Percentiles rank a stretch among this genome's conserved stretches.
These are phyloP conservation scores for Clathrospora elynae DNA, from an alignment of 2,329 filamentous ascomycete genomes.

Conservation along the genomic window DNA sequence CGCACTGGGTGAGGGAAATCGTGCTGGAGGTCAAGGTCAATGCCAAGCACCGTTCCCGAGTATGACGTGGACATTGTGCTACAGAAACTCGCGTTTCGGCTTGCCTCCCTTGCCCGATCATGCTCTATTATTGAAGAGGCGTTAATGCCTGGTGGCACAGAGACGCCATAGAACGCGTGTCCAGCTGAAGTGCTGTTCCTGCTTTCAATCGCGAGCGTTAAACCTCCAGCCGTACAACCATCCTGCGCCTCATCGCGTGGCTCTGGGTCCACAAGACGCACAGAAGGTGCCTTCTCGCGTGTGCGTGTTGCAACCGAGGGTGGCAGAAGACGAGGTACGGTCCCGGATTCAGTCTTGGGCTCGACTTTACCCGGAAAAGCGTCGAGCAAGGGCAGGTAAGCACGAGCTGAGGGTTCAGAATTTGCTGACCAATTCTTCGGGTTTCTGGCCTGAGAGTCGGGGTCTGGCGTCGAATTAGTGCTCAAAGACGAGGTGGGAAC, in stretches of 20 bases:
- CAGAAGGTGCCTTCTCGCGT: constrained; percentile 22
- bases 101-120: constrained; percentile 24
- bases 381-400: constrained; percentile 4
- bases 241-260: constrained; percentile 28
- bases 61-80: constrained; percentile 44
- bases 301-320: constrained; percentile 17
- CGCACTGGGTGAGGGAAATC: constrained; percentile 16
- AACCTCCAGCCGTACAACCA: constrained; percentile 15
- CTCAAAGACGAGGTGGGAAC: constrained; percentile 5
- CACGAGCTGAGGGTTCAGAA: constrained; percentile 14
- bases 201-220: constrained; percentile 20
- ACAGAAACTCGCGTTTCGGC: constrained; percentile 41
- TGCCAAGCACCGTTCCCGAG: constrained; percentile 43
- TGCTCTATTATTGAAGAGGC: constrained; percentile 25
- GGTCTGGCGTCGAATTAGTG: constrained; percentile 1
- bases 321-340: constrained; percentile 16
- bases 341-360: constrained; percentile 4
- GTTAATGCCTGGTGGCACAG: constrained; percentile 21
- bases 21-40: constrained; percentile 43
- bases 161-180: constrained; percentile 32
- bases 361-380: constrained; percentile 6
- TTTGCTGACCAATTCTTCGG: constrained; percentile 9
- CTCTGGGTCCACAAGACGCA: constrained; percentile 24
- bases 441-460: constrained; percentile 20
- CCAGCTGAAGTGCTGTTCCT: constrained; percentile 28